Evolutionary conservation across 306 rosid genomes (phyloP).

Genomic region (Pterocarpus santalinus): DNA sequence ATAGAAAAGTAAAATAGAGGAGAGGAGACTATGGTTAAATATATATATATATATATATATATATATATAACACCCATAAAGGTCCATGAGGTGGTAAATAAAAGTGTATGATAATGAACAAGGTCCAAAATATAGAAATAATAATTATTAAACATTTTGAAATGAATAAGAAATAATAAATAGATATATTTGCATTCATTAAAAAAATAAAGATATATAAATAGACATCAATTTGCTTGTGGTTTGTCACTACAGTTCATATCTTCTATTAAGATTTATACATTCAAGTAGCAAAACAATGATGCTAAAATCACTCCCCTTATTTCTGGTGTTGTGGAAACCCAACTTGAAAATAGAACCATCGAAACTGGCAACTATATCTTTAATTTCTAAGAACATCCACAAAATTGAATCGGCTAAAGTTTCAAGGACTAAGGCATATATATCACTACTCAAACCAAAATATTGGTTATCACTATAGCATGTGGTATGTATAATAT

Average conservation of each 20-base stretch:
- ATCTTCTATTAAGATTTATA: constrained; percentile 28
- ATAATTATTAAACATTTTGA: not conserved
- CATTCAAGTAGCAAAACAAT: constrained; percentile 27
- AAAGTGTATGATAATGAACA: too few relatives aligned
- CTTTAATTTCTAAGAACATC: constrained; percentile 21
- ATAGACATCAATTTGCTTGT: constrained; percentile 39
- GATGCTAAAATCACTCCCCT: constrained; percentile 28
- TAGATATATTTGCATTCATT: not conserved
- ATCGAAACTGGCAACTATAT: constrained; percentile 44
- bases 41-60: too few relatives aligned
- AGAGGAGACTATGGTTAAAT: too few relatives aligned
- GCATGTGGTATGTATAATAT: not conserved
- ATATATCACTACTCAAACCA: constrained; percentile 59
- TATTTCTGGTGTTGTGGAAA: not conserved
- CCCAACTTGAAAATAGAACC: constrained; percentile 21
- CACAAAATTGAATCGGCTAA: constrained; percentile 23
- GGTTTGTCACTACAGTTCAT: constrained; percentile 50
- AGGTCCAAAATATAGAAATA: too few relatives aligned
- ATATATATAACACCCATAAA: too few relatives aligned
- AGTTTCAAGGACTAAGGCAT: too few relatives aligned
- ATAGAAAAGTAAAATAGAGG: too few relatives aligned
- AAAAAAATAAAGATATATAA: not conserved
- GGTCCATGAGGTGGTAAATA: too few relatives aligned
- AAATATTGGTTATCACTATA: constrained; percentile 62
- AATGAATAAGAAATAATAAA: not conserved